Conservation (phyloP, 2,329 filamentous ascomycete species). For the Pseudogymnoascus sp. region DNA sequence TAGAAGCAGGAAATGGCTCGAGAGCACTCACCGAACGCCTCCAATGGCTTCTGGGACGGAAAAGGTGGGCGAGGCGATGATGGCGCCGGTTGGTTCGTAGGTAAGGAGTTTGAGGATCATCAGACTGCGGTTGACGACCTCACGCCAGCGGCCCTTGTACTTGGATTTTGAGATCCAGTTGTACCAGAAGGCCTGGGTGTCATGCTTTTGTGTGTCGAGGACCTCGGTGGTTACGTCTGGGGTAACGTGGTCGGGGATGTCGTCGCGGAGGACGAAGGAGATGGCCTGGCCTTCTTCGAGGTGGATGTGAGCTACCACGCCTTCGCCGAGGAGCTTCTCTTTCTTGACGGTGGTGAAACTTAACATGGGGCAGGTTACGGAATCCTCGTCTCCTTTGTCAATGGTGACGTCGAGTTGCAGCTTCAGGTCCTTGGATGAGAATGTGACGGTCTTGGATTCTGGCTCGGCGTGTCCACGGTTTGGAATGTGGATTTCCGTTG, state of each 20-base stretch:
- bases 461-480: slow-evolving; percentile 33
- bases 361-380: slow-evolving; percentile 44
- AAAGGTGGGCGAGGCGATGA: slow-evolving; percentile 69
- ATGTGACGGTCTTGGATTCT: slow-evolving; percentile 55
- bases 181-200: slow-evolving; percentile 65
- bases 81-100: slow-evolving; percentile 71
- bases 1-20: neutral
- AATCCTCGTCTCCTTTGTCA: slow-evolving; percentile 47
- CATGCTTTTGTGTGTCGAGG: slow-evolving; percentile 57
- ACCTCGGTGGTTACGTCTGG: slow-evolving; percentile 50
- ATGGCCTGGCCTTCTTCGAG: slow-evolving; percentile 61
- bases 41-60: slow-evolving; percentile 69
- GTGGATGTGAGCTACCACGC: slow-evolving; percentile 52
- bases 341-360: slow-evolving; percentile 47
- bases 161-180: slow-evolving; percentile 65
- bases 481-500: slow-evolving; percentile 46
- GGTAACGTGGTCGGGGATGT: slow-evolving; percentile 50
- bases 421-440: slow-evolving; percentile 50
- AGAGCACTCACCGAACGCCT: slow-evolving; percentile 40
- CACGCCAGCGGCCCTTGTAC: slow-evolving; percentile 66
- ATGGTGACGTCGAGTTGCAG: slow-evolving; percentile 63
- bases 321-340: slow-evolving; percentile 50
- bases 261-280: slow-evolving; percentile 61
- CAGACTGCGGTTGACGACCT: slow-evolving; percentile 63
- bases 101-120: slow-evolving; percentile 71